phyloP scores from a whole-genome alignment of 306 rosid species.

The Cicer arietinum region DNA sequence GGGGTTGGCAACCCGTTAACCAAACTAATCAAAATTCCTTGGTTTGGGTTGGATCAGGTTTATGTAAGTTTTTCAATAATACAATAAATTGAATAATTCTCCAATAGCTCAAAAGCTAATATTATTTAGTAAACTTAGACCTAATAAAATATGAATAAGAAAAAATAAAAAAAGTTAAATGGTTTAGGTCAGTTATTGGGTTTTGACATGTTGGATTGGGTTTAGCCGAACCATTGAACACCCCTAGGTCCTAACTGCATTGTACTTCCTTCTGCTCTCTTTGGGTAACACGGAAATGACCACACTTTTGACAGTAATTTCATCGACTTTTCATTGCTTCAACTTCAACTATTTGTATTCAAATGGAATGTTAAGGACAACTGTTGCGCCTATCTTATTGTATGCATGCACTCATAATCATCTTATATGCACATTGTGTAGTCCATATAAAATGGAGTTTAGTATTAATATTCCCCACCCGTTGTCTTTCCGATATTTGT shows the following conservation, averaged over 20 bases:
- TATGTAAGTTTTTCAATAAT: neutral
- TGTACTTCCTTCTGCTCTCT: slow-evolving; percentile 12
- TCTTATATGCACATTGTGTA: neutral
- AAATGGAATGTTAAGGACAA: slow-evolving; percentile 28
- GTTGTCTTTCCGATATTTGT: neutral
- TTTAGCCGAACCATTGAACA: neutral
- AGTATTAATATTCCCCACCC: neutral
- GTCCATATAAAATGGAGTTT: slow-evolving; percentile 17
- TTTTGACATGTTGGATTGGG: too few species aligned
- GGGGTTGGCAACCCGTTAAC: neutral
- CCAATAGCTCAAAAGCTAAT: too few species aligned
- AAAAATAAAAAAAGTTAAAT: too few species aligned
- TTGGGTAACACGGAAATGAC: slow-evolving; percentile 4
- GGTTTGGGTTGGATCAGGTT: neutral
- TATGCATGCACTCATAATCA: neutral
- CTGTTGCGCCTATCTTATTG: slow-evolving; percentile 4
- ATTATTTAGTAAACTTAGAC: too few species aligned
- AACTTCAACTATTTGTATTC: slow-evolving; percentile 37
- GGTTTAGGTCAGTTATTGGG: too few species aligned
- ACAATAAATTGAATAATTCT: too few species aligned
- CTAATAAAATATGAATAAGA: too few species aligned
- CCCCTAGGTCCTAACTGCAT: neutral
- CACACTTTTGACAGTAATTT: slow-evolving; percentile 7
- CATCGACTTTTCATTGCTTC: slow-evolving; percentile 36
- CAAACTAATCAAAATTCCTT: neutral